A percentile compares a stretch with the other conserved stretches of the same genome.
Evolutionary conservation across 164 flowering plant genomes (phyloP).

Genomic region (Aristolochia contorta): DNA sequence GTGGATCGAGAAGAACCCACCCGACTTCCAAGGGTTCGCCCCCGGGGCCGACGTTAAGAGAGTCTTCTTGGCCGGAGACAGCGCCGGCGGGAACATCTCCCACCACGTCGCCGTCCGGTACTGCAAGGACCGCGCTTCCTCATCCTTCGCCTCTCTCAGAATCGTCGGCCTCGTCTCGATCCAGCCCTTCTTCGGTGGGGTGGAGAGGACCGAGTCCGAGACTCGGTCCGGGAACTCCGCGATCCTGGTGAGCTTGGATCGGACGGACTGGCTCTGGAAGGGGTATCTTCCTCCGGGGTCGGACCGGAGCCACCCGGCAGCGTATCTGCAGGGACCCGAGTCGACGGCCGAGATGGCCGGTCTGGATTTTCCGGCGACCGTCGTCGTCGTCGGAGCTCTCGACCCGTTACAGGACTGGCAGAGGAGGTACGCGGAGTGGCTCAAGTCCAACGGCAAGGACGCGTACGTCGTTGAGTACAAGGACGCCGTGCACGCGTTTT

Average conservation of each 20-base stretch:
- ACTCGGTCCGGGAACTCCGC: slow-evolving; percentile 4
- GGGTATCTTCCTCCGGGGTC: slow-evolving; percentile 38
- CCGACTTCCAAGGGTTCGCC: background rate
- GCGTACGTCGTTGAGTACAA: slow-evolving; percentile 28
- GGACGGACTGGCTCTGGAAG: slow-evolving; percentile 39
- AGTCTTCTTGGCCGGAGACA: slow-evolving; percentile 40
- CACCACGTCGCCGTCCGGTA: slow-evolving; percentile 39
- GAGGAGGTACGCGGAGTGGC: slow-evolving; percentile 29
- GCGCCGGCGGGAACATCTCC: slow-evolving; percentile 66
- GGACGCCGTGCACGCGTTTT: slow-evolving; percentile 36
- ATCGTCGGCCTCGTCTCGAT: slow-evolving; percentile 5
- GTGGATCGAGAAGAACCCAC: slow-evolving; percentile 8
- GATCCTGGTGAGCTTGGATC: slow-evolving; percentile 17
- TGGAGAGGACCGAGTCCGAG: slow-evolving; percentile 42
- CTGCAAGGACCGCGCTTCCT: background rate
- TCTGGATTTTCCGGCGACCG: slow-evolving; percentile 24
- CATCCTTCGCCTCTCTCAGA: background rate
- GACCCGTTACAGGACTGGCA: slow-evolving; percentile 55
- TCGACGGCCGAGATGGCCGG: slow-evolving; percentile 17
- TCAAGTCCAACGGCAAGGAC: slow-evolving; percentile 26
- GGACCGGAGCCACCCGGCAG: slow-evolving; percentile 34
- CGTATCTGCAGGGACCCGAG: slow-evolving; percentile 31
- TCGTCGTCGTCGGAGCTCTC: slow-evolving; percentile 36
- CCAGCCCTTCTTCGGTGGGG: slow-evolving; percentile 42
- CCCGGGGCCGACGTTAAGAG: slow-evolving; percentile 12